Evolutionary conservation across 2,329 filamentous ascomycete species (phyloP), one percentile per base, ranked within the genome.

Genomic region (Epichloe uncinata): DNA sequence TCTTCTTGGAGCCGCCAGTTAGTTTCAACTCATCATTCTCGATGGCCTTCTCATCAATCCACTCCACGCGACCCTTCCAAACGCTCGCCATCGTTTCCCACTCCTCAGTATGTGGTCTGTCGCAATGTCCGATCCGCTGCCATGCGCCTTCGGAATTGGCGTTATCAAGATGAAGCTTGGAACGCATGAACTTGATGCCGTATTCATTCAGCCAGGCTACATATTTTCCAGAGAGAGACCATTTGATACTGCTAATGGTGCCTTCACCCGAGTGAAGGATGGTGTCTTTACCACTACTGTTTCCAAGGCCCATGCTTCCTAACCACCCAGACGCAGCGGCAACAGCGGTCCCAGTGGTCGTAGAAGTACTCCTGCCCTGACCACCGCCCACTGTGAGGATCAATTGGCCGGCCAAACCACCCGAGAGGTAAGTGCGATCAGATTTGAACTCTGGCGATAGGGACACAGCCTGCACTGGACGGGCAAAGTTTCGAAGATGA

Each of bases 11-110:
- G n/a, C n/a, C 37, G 15, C 38, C 41, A 36, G 37, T 34, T n/a
- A 22, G 20, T 15, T 35, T 40, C 15, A 37, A 50, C 36, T 89
- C 82, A 49, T 91, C 85, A 3, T 71, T 73, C 56, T 90, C 86
- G n/a, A 96, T 73, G 5, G 79, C 74, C 53, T 82, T 77, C 58
- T 95, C 85, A 60, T 97, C 87, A 42, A 97, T 84, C 93, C 93
- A 98, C 63, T 97, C 89, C 1, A 82, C 82, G 20, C 90, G 78
- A 2, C 87, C 87, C 69, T 91, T 95, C 90, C 93, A 97, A 4
- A 96, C 87, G 44, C 85, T 80, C 0, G 90, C 90, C 90, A 98
- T 96, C 41, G 95, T 89, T 57, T 96, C 88, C 88, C 93, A 97
- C 50, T 85, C 82, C 8, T 85, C 81, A 5, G 85, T 85, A 59